Evolutionary conservation across 768 basidiomycete genomes (phyloP).

Genomic region (Lactarius pseudohatsudake): DNA sequence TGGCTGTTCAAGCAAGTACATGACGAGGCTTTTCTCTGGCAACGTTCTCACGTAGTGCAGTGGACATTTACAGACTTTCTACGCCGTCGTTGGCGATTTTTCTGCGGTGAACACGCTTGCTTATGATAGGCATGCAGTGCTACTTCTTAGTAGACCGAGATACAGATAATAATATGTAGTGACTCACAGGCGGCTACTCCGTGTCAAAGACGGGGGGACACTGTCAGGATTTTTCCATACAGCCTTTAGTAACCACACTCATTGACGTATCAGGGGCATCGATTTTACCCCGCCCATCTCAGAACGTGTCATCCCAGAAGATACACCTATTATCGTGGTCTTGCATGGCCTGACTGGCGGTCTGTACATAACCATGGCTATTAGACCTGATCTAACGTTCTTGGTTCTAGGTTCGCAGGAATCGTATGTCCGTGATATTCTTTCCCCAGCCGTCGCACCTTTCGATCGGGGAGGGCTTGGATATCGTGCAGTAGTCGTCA

Average conservation of each 20-base stretch:
- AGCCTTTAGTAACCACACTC: conserved; percentile 10
- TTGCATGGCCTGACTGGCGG: conserved; percentile 50
- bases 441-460: conserved; percentile 69
- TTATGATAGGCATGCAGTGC: conserved; percentile 50
- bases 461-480: conserved; percentile 82
- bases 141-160: not conserved
- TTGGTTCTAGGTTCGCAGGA: conserved; percentile 72
- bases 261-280: conserved; percentile 47
- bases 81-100: conserved; percentile 61
- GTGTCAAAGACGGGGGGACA: conserved; percentile 61
- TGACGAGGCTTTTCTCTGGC: not conserved
- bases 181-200: conserved; percentile 46
- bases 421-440: conserved; percentile 81
- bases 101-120: conserved; percentile 53
- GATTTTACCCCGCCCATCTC: conserved; percentile 54
- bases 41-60: conserved; percentile 34
- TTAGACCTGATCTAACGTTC: conserved; percentile 10
- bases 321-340: conserved; percentile 56
- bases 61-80: conserved; percentile 64
- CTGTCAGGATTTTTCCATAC: conserved; percentile 44
- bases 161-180: not conserved
- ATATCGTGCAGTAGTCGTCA: conserved; percentile 86
- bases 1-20: conserved; percentile 35
- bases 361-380: conserved; percentile 28
- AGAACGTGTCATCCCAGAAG: conserved; percentile 35